Base-by-base conservation (phyloP, 768 basidiomycete species). In the Termitomyces sp. region DNA sequence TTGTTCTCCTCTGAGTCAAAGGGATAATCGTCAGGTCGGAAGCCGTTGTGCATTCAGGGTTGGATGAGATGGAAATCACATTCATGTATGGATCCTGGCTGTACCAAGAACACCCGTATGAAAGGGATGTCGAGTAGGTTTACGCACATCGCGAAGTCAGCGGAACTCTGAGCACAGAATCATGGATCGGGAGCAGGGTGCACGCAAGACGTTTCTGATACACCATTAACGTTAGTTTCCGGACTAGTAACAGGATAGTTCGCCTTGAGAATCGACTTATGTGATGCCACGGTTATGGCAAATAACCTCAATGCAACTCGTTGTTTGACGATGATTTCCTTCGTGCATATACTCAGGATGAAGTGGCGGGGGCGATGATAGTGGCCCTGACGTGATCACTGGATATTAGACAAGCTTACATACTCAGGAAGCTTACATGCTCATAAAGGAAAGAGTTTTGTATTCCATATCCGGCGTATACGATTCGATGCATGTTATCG, bases 331-430 rank as follows among this genome's bases (percentile, higher is more conserved):
- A 52, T 6, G 49, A 38, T n/a, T 35, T 22, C 38, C n/a, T 26
- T 28, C 20, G 30, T 57, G 22, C 32, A 20, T 53, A 30, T 53
- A 30, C 20, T 36, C 51, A 40, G 33, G 55, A 52, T 13, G 38
- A 16, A 43, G 30, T n/a, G 10, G 52, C 44, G 54, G 59, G 60
- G 26, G n/a, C 56, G 50, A 61, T 59, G 58, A 54, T 61, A 55
- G 62, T 45, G 58, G 38, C 57, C 60, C 58, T 63, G 60, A 61
- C 56, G 55, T 59, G 62, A 63, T 57, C 20, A 30, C 49, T 41
- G 30, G 30, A 51, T 54, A 32, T 50, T 40, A 24, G 47, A 50
- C 20, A 41, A 40, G 35, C 40, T 52, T 18, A 45, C 33, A 45
- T 47, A 18, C 44, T 55, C 20, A 35, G 24, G 47, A 38, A 55